Evolutionary conservation across 495 filamentous ascomycete species (phyloP), one percentile per base, ranked within the genome.

Genomic region (Penicillium subrubescens): DNA sequence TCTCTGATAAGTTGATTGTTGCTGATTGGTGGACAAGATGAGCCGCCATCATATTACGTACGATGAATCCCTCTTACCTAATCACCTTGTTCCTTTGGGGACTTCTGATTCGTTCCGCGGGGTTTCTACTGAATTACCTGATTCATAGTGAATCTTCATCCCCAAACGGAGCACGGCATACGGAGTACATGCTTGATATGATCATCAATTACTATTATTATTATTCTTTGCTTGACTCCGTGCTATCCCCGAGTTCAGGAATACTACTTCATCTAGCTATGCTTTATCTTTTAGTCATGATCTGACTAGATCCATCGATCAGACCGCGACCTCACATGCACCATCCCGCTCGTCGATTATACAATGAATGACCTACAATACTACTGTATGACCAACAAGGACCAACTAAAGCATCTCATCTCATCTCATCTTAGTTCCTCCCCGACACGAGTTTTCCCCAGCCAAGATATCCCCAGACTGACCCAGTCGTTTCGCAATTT

Each of bases 41-140:
- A 61, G 39, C 63, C 61, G 57, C 61, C 62, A 53, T 62, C 23
- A 37, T 57, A 72, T 74, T 74, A 74, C 71, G 71, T 74, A 74
- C 65, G 53, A 60, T 21, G 41, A 61, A 66, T 58, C 46, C 10
- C 14, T 57, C 25, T 57, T 48, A 34, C 39, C 27, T 57, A 35
- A 44, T 17, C 8, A 27, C 8, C 21, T n/a, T 23, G 17, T 5
- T 48, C 8, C 12, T 21, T 35, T 6, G 1, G 31, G 33, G n/a
- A 7, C n/a, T 11, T 17, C 29, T 54, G 51, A 54, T 48, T 48
- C 5, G 41, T 19, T 43, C 17, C 8, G 2, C 12, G 35, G 8
- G 10, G 35, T 37, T 37, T 11, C 10, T 14, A 14, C 37, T 17
- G 37, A 25, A 12, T 25, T 23, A 48, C 44, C 44, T 48, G 44